Percentiles rank a stretch among this genome's conserved stretches.
Conservation (phyloP, 768 basidiomycete species). For the Paxillus rubicundulus region DNA sequence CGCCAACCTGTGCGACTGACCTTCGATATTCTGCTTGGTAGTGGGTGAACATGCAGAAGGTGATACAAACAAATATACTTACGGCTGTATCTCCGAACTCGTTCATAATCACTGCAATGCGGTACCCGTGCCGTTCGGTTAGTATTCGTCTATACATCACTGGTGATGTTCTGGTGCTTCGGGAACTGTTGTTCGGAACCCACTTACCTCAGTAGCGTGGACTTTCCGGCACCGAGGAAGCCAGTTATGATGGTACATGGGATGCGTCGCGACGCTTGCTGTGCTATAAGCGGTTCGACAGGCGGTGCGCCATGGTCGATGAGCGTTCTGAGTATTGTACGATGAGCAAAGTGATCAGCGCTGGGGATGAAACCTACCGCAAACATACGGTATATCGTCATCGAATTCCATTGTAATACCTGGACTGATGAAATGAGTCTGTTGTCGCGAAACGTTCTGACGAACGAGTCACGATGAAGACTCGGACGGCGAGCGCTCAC, state of each 20-base stretch:
- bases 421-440: too few species aligned
- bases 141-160: slow-evolving; percentile 65
- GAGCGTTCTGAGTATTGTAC: slow-evolving; percentile 22
- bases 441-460: too few species aligned
- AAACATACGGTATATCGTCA: slow-evolving; percentile 59
- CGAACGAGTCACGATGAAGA: too few species aligned
- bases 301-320: slow-evolving; percentile 26
- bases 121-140: slow-evolving; percentile 90
- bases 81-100: slow-evolving; percentile 96
- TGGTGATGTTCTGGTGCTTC: neutral
- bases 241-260: slow-evolving; percentile 95
- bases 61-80: slow-evolving; percentile 26
- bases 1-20: slow-evolving; percentile 38
- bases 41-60: slow-evolving; percentile 18
- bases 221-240: slow-evolving; percentile 93
- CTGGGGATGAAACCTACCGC: slow-evolving; percentile 6
- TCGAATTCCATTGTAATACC: slow-evolving; percentile 43
- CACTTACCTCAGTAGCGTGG: slow-evolving; percentile 75
- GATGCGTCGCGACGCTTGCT: slow-evolving; percentile 41
- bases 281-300: neutral
- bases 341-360: slow-evolving; percentile 8
- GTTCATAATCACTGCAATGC: slow-evolving; percentile 98
- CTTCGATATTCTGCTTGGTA: slow-evolving; percentile 78
- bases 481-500: too few species aligned
- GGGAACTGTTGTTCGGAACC: neutral